Percentiles rank a stretch among this genome's conserved stretches.
phyloP scores from a whole-genome alignment of 345 rosid species.

The Acer campestre region DNA sequence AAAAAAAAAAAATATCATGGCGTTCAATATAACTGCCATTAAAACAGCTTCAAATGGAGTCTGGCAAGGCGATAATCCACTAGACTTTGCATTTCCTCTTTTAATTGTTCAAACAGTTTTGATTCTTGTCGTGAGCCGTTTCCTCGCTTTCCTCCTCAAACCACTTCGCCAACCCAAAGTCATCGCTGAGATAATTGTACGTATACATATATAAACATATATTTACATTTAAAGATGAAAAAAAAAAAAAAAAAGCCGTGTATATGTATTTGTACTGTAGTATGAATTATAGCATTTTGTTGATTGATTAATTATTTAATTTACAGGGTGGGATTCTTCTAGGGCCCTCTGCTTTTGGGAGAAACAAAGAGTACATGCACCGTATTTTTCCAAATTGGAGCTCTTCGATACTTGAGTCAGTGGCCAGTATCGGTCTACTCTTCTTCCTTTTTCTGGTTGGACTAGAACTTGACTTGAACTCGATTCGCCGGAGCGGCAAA shows the following conservation, averaged over 20 bases:
- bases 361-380: slow-evolving; percentile 50
- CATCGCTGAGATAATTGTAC: slow-evolving; percentile 86
- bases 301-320: neutral
- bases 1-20: slow-evolving; percentile 23
- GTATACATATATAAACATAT: slow-evolving; percentile 11
- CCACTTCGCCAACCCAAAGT: slow-evolving; percentile 96
- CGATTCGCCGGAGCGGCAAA: slow-evolving; percentile 66
- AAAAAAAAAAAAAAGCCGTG: neutral
- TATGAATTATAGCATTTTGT: neutral
- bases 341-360: slow-evolving; percentile 80
- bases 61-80: slow-evolving; percentile 95
- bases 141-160: slow-evolving; percentile 72
- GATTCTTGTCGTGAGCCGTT: slow-evolving; percentile 62
- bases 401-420: slow-evolving; percentile 67
- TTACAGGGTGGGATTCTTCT: slow-evolving; percentile 78
- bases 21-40: slow-evolving; percentile 61
- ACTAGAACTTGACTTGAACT: slow-evolving; percentile 71
- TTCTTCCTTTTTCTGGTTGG: slow-evolving; percentile 94
- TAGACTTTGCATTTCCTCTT: slow-evolving; percentile 77
- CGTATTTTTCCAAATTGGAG: slow-evolving; percentile 74
- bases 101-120: slow-evolving; percentile 71
- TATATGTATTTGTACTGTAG: neutral
- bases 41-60: slow-evolving; percentile 79
- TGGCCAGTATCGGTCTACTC: slow-evolving; percentile 79
- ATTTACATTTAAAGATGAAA: neutral